These are phyloP conservation scores for Saturnispora mendoncae DNA, from an alignment of 805 yeast genomes.

Conservation along the genomic window DNA sequence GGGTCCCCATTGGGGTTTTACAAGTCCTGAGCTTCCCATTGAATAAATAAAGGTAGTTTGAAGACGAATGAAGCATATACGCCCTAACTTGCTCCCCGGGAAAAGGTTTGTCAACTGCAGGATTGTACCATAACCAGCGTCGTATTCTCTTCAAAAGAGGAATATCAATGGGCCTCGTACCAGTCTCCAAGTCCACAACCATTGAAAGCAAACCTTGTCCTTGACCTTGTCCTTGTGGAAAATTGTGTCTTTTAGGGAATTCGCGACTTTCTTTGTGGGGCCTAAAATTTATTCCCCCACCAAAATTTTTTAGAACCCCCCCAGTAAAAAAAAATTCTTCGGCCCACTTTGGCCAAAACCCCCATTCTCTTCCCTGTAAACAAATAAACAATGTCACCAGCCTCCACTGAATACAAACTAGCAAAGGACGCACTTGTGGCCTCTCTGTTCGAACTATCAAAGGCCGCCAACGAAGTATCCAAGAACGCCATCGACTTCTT, in stretches of 20 bases:
- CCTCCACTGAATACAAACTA: slow-evolving; percentile 18
- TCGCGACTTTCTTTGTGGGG: neutral
- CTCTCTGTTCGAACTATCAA: slow-evolving; percentile 71
- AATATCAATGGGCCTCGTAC: too few species aligned
- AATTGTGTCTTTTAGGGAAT: too few species aligned
- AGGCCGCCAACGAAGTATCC: slow-evolving; percentile 82
- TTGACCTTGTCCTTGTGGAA: too few species aligned
- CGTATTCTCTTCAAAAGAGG: neutral
- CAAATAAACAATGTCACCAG: slow-evolving; percentile 3
- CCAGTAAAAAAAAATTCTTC: too few species aligned
- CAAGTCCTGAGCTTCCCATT: slow-evolving; percentile 57
- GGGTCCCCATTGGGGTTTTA: slow-evolving; percentile 16
- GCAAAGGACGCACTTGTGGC: slow-evolving; percentile 47
- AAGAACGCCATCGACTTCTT: slow-evolving; percentile 70
- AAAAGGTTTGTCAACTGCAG: neutral
- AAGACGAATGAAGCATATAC: slow-evolving; percentile 23
- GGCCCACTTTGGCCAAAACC: neutral
- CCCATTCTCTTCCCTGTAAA: too few species aligned
- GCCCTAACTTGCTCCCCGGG: slow-evolving; percentile 34
- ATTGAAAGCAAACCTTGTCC: too few species aligned
- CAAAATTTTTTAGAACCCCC: too few species aligned
- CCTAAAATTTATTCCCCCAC: neutral
- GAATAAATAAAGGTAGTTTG: slow-evolving; percentile 41
- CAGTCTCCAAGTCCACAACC: too few species aligned
- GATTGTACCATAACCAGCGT: slow-evolving; percentile 5